Conservation (phyloP, 495 filamentous ascomycete species). For the Penicillium lividum region DNA sequence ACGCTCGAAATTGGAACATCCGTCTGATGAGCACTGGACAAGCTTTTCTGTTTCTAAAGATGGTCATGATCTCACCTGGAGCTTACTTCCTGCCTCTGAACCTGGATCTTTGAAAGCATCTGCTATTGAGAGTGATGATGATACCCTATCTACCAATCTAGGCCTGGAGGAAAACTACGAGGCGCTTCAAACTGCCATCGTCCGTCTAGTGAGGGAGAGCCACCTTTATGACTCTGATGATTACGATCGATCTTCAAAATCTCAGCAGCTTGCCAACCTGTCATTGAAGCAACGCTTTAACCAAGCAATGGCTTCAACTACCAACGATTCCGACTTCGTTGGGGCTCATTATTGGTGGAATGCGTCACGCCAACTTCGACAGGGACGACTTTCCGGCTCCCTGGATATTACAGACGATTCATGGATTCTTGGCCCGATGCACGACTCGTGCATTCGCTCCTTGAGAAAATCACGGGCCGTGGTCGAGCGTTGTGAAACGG, state of each 20-base stretch:
- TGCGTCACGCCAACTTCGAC: slow-evolving; percentile 41
- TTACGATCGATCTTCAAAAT: slow-evolving; percentile 10
- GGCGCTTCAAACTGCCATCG: slow-evolving; percentile 76
- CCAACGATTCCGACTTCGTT: slow-evolving; percentile 45
- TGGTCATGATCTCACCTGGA: slow-evolving; percentile 65
- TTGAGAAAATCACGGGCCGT: slow-evolving; percentile 40
- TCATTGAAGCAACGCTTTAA: slow-evolving; percentile 45
- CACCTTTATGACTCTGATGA: slow-evolving; percentile 52
- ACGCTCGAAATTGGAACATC: slow-evolving; percentile 38
- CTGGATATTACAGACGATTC: slow-evolving; percentile 33
- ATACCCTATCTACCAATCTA: slow-evolving; percentile 60
- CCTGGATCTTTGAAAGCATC: slow-evolving; percentile 14
- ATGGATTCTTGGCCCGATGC: slow-evolving; percentile 47
- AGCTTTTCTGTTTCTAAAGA: slow-evolving; percentile 75
- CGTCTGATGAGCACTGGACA: slow-evolving; percentile 46
- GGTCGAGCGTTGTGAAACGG: slow-evolving; percentile 44
- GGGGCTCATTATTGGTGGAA: slow-evolving; percentile 55
- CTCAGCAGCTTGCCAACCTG: slow-evolving; percentile 1
- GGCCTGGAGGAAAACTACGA: slow-evolving; percentile 81
- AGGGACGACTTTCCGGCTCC: slow-evolving; percentile 22
- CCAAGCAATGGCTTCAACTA: slow-evolving; percentile 39
- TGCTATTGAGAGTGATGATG: slow-evolving; percentile 47
- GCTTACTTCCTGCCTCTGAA: slow-evolving; percentile 54
- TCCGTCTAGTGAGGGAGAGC: slow-evolving; percentile 78
- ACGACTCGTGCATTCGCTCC: slow-evolving; percentile 35